Evolutionary conservation across 2,329 filamentous ascomycete species (phyloP).

Genomic region (Cryphonectria naterciae): DNA sequence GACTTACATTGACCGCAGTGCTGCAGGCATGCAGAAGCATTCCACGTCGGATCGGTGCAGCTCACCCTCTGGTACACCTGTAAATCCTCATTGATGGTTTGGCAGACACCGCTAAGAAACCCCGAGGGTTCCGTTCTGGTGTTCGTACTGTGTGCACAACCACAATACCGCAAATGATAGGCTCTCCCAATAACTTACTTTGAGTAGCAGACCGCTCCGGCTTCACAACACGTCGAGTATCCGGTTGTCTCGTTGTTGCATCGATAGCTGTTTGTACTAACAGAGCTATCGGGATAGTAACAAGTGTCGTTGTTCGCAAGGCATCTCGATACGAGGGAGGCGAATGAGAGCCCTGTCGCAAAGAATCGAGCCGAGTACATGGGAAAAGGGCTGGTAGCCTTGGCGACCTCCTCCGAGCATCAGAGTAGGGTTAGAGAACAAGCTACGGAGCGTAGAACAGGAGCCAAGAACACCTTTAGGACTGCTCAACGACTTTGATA

Average conservation of each 20-base stretch:
- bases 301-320: constrained; percentile 3
- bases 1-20: constrained; percentile 1
- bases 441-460: not conserved
- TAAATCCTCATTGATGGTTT: not conserved
- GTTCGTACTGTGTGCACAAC: not conserved
- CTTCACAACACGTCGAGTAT: constrained; percentile 12
- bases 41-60: constrained; percentile 12
- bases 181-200: not conserved
- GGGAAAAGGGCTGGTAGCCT: not conserved
- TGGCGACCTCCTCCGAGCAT: not conserved
- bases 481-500: not conserved
- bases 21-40: not conserved
- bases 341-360: not conserved
- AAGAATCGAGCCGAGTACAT: not conserved
- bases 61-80: constrained; percentile 11
- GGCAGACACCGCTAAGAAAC: not conserved
- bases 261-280: constrained; percentile 6
- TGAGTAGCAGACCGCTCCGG: constrained; percentile 14
- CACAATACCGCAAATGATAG: not conserved
- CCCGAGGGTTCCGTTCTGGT: not conserved
- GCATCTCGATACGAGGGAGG: not conserved
- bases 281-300: constrained; percentile 15
- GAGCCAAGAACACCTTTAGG: not conserved
- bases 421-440: not conserved
- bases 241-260: constrained; percentile 8